A percentile compares a stretch with the other conserved stretches of the same genome.
Conservation (phyloP, 225 moss, liverwort and hornwort genomes). For the Marchantia polymorpha region DNA sequence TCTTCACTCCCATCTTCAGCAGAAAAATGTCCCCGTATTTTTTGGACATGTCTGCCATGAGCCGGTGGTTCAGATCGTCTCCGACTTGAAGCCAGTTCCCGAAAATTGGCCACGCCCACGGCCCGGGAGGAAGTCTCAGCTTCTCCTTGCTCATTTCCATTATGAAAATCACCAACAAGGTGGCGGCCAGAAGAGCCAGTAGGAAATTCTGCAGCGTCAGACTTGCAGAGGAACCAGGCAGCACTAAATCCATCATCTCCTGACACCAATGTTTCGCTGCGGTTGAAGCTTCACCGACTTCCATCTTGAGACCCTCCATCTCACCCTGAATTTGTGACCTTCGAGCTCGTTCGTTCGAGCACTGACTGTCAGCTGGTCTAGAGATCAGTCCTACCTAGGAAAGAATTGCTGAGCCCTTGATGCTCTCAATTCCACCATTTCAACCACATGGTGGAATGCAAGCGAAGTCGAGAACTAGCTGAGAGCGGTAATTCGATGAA, state of each 20-base stretch:
- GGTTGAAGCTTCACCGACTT: no score
- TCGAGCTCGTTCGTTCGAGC: no score
- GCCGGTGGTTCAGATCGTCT: slow-evolving; percentile 58
- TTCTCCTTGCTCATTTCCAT: slow-evolving; percentile 17
- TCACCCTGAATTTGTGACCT: no score
- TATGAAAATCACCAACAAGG: slow-evolving; percentile 6
- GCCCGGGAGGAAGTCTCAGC: slow-evolving; percentile 47
- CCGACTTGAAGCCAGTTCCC: slow-evolving; percentile 67
- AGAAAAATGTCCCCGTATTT: slow-evolving; percentile 45
- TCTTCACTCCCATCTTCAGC: slow-evolving; percentile 42
- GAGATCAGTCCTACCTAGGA: no score
- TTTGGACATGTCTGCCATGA: slow-evolving; percentile 46
- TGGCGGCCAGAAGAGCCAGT: slow-evolving; percentile 3
- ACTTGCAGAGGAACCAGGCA: slow-evolving; percentile 20
- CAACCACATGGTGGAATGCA: no score
- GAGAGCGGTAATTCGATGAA: no score
- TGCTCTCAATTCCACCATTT: no score
- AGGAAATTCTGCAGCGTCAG: slow-evolving; percentile 30
- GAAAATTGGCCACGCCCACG: slow-evolving; percentile 37
- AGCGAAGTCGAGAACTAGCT: no score
- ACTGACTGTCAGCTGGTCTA: no score
- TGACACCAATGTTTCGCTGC: no score
- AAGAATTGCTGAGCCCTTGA: no score
- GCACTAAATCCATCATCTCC: neutral
- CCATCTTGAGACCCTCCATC: no score